Evolutionary conservation across 2,329 filamentous ascomycete genomes (phyloP).

Genomic region (Xenosphaeropsis pyriputrescens): DNA sequence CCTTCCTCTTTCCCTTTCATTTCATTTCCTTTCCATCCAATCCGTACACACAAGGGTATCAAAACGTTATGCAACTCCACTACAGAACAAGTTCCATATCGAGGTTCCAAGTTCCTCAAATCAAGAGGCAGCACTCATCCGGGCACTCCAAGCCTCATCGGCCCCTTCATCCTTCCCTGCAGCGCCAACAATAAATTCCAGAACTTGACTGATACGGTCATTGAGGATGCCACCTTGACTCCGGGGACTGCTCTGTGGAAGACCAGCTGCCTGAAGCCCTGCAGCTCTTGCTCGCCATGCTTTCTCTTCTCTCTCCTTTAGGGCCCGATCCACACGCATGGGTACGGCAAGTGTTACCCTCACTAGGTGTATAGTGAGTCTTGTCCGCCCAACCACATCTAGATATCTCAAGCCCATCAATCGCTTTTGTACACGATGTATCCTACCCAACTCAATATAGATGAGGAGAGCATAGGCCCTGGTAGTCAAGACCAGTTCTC

Average conservation of each 20-base stretch:
- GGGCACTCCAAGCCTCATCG: slow-evolving; percentile 19
- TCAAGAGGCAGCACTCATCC: slow-evolving; percentile 4
- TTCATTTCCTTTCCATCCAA: too few species aligned
- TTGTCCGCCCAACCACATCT: slow-evolving; percentile 20
- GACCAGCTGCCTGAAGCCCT: slow-evolving; percentile 19
- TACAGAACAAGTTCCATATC: too few species aligned
- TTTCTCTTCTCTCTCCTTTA: slow-evolving; percentile 21
- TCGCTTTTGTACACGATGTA: slow-evolving; percentile 21
- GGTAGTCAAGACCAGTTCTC: slow-evolving; percentile 22
- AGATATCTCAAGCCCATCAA: slow-evolving; percentile 22
- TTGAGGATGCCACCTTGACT: slow-evolving; percentile 20
- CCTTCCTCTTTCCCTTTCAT: too few species aligned
- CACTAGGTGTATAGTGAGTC: slow-evolving; percentile 22
- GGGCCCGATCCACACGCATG: slow-evolving; percentile 22
- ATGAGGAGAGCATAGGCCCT: slow-evolving; percentile 22
- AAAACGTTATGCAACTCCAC: too few species aligned
- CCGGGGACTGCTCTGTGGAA: slow-evolving; percentile 14
- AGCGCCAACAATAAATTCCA: slow-evolving; percentile 23
- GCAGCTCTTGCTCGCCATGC: slow-evolving; percentile 21
- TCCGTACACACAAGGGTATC: too few species aligned
- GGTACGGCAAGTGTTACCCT: slow-evolving; percentile 23
- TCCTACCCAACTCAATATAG: slow-evolving; percentile 22
- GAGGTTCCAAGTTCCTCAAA: too few species aligned
- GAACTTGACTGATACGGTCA: slow-evolving; percentile 21
- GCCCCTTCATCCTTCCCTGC: slow-evolving; percentile 24